phyloP scores from a whole-genome alignment of 441 rosid genomes.

The Gossypium trilobum region DNA sequence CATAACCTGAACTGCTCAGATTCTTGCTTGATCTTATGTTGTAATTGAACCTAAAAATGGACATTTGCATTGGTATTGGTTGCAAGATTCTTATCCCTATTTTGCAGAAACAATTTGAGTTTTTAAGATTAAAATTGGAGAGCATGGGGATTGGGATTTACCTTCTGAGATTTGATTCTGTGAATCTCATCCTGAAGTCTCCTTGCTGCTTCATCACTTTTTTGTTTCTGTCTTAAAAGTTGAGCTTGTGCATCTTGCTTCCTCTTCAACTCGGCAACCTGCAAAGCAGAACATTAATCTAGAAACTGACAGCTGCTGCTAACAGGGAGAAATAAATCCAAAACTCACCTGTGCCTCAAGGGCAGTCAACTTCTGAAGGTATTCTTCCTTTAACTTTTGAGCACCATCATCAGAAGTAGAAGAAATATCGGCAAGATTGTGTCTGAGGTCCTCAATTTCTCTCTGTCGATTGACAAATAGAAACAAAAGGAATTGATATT shows the following conservation, averaged over 20 bases:
- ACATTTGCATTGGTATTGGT: conserved; percentile 11
- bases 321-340: conserved; percentile 1
- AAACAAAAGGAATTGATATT: conserved; percentile 3
- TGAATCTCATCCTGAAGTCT: conserved; percentile 86
- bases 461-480: conserved; percentile 45
- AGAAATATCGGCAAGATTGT: conserved; percentile 63
- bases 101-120: conserved; percentile 3
- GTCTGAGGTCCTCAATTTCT: conserved; percentile 75
- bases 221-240: conserved; percentile 87
- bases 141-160: conserved; percentile 7
- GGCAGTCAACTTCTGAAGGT: conserved; percentile 76
- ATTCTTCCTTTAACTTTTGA: conserved; percentile 72
- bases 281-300: conserved; percentile 10
- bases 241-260: conserved; percentile 97
- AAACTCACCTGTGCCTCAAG: conserved; percentile 77
- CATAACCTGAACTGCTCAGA: conserved; percentile 78
- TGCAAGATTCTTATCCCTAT: background rate
- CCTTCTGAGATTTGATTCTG: conserved; percentile 86
- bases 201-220: conserved; percentile 82
- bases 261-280: conserved; percentile 85
- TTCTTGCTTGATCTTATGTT: conserved; percentile 94
- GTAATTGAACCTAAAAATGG: conserved; percentile 65
- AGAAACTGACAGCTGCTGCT: background rate
- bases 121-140: background rate
- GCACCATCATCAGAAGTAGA: conserved; percentile 71